Percentiles rank a stretch among this genome's conserved stretches.
Conservation (phyloP, 2,329 filamentous ascomycete genomes). For the Aspergillus quadrilineatus region DNA sequence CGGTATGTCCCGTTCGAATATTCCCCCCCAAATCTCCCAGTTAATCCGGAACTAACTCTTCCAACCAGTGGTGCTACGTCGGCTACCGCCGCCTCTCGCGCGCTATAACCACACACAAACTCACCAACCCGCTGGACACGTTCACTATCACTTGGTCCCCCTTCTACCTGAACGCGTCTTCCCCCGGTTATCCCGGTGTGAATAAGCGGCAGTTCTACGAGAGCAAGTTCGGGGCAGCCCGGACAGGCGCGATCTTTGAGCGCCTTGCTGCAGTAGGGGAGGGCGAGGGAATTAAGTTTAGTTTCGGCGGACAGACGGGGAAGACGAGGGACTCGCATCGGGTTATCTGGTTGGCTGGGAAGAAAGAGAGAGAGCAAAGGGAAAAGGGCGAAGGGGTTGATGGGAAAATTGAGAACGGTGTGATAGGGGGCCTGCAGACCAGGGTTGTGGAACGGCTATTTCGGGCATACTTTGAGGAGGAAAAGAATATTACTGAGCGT, state of each 20-base stretch:
- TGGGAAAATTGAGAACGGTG: constrained; percentile 12
- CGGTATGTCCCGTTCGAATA: constrained; percentile 38
- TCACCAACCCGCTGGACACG: constrained; percentile 64
- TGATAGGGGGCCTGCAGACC: constrained; percentile 54
- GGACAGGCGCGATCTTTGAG: constrained; percentile 57
- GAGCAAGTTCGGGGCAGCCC: constrained; percentile 63
- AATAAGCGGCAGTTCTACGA: constrained; percentile 60
- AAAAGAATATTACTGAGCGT: constrained; percentile 61
- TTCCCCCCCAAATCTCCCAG: neutral
- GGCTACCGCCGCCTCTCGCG: constrained; percentile 73
- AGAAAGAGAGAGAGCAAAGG: constrained; percentile 38
- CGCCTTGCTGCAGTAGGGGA: constrained; percentile 60
- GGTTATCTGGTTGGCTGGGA: constrained; percentile 67
- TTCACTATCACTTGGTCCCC: constrained; percentile 75
- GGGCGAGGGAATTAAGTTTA: constrained; percentile 70
- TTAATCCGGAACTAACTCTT: constrained; percentile 8
- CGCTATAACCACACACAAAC: constrained; percentile 67
- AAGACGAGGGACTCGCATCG: constrained; percentile 79
- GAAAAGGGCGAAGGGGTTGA: constrained; percentile 20
- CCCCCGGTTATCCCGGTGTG: constrained; percentile 51
- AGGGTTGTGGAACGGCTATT: constrained; percentile 64
- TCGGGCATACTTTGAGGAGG: constrained; percentile 64
- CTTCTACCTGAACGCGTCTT: constrained; percentile 73
- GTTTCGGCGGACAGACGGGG: constrained; percentile 68
- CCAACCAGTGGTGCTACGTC: constrained; percentile 65